phyloP scores from a whole-genome alignment of 352 stramenopile genomes.

The Phytophthora pinifolia region DNA sequence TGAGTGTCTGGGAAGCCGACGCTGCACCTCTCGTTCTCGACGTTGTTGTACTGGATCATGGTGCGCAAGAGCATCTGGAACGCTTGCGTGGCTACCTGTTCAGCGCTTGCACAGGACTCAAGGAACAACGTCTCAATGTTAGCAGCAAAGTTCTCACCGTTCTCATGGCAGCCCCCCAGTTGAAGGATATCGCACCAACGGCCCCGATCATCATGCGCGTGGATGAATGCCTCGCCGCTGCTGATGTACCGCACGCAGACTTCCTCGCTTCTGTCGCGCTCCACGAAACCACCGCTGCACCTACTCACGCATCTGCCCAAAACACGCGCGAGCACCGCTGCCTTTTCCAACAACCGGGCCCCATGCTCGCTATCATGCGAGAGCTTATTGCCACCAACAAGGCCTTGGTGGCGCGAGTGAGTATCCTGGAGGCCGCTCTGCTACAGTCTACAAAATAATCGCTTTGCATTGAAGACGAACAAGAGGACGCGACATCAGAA shows the following conservation, averaged over 20 bases:
- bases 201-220: conserved; percentile 5
- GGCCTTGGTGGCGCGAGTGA: not conserved
- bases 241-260: not conserved
- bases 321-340: not conserved
- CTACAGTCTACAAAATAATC: too few species aligned
- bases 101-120: conserved; percentile 2
- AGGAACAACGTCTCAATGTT: conserved; percentile 7
- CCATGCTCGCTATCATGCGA: conserved; percentile 11
- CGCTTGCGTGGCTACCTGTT: conserved; percentile 10
- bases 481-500: conserved; percentile 1
- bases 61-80: not conserved
- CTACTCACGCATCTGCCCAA: too few species aligned
- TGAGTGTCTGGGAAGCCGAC: conserved; percentile 18
- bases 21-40: conserved; percentile 4
- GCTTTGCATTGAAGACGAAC: not conserved
- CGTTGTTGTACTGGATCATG: conserved; percentile 1
- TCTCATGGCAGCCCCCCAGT: conserved; percentile 6
- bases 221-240: conserved; percentile 1
- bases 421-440: not conserved
- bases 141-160: conserved; percentile 14
- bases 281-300: not conserved
- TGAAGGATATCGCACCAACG: not conserved
- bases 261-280: conserved; percentile 3
- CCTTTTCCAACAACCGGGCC: not conserved
- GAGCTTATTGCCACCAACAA: conserved; percentile 14